Evolutionary conservation across 2,329 filamentous ascomycete species (phyloP).

Genomic region (Parasarocladium wereldwijsianum): DNA sequence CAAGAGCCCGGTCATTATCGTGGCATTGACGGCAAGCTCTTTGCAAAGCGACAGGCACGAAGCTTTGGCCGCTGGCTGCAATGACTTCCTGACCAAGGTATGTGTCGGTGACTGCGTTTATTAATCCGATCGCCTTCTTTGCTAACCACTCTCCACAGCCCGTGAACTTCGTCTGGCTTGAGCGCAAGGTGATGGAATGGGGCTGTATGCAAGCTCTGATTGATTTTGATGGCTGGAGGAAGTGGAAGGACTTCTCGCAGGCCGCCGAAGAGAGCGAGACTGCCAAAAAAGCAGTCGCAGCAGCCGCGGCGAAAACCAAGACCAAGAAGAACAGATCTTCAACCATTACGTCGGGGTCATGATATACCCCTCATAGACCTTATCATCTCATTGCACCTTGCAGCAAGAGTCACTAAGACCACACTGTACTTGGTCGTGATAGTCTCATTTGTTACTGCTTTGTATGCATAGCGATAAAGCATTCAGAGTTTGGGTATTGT

Average conservation of each 20-base stretch:
- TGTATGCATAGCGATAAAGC: too few species aligned
- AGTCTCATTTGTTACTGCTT: too few species aligned
- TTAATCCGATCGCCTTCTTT: slow-evolving; percentile 6
- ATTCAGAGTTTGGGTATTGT: too few species aligned
- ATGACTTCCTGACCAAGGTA: slow-evolving; percentile 97
- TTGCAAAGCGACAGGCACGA: slow-evolving; percentile 92
- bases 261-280: slow-evolving; percentile 26
- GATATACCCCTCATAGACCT: too few species aligned
- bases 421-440: too few species aligned
- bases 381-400: too few species aligned
- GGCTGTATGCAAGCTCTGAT: slow-evolving; percentile 99
- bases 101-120: slow-evolving; percentile 9
- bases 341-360: too few species aligned
- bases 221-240: slow-evolving; percentile 94
- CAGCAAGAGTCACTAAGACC: too few species aligned
- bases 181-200: slow-evolving; percentile 98
- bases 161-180: slow-evolving; percentile 93
- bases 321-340: slow-evolving; percentile 30
- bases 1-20: slow-evolving; percentile 95
- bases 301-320: slow-evolving; percentile 18
- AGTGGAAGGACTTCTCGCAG: slow-evolving; percentile 76
- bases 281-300: slow-evolving; percentile 23
- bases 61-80: slow-evolving; percentile 86
- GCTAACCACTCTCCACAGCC: slow-evolving; percentile 38
- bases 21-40: slow-evolving; percentile 86